These are phyloP conservation scores for Samsoniella hepiali DNA, from an alignment of 2,329 filamentous ascomycete species.

Conservation along the genomic window DNA sequence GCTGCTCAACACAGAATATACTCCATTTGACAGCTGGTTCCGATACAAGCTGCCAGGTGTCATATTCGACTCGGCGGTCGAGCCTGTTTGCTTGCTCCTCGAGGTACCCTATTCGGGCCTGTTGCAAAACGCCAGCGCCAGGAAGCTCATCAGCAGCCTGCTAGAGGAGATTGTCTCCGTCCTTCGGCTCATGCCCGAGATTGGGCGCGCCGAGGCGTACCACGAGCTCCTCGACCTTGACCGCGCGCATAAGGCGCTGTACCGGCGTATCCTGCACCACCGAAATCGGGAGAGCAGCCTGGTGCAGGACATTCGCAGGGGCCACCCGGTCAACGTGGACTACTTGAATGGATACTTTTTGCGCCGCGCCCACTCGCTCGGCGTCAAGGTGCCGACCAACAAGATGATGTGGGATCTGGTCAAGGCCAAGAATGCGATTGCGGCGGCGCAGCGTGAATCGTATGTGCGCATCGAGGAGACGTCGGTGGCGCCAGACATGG, in stretches of 20 bases:
- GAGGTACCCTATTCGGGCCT: slow-evolving; percentile 73
- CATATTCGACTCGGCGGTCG: slow-evolving; percentile 71
- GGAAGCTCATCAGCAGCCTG: slow-evolving; percentile 65
- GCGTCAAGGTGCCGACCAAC: slow-evolving; percentile 70
- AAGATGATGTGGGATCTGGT: slow-evolving; percentile 70
- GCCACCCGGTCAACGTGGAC: slow-evolving; percentile 69
- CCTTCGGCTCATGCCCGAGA: slow-evolving; percentile 70
- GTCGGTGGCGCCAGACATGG: slow-evolving; percentile 27
- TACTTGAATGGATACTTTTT: slow-evolving; percentile 90
- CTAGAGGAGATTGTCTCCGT: slow-evolving; percentile 72
- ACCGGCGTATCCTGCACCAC: slow-evolving; percentile 35
- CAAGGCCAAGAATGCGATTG: slow-evolving; percentile 58
- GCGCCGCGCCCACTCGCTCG: slow-evolving; percentile 65
- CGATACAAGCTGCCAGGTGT: slow-evolving; percentile 75
- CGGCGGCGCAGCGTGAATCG: slow-evolving; percentile 31
- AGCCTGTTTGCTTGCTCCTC: slow-evolving; percentile 76
- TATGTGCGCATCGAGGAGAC: slow-evolving; percentile 36
- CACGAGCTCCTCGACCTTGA: slow-evolving; percentile 54
- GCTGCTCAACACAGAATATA: slow-evolving; percentile 19
- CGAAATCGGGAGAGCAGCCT: slow-evolving; percentile 60
- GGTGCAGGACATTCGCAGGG: slow-evolving; percentile 60
- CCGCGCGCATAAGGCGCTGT: slow-evolving; percentile 58
- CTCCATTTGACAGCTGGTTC: slow-evolving; percentile 55
- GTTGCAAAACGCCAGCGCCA: slow-evolving; percentile 62
- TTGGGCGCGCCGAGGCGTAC: slow-evolving; percentile 58